Percentiles rank a stretch among this genome's conserved stretches.
Evolutionary conservation across 2,329 filamentous ascomycete species (phyloP).

Genomic region (Geosmithia putterillii): DNA sequence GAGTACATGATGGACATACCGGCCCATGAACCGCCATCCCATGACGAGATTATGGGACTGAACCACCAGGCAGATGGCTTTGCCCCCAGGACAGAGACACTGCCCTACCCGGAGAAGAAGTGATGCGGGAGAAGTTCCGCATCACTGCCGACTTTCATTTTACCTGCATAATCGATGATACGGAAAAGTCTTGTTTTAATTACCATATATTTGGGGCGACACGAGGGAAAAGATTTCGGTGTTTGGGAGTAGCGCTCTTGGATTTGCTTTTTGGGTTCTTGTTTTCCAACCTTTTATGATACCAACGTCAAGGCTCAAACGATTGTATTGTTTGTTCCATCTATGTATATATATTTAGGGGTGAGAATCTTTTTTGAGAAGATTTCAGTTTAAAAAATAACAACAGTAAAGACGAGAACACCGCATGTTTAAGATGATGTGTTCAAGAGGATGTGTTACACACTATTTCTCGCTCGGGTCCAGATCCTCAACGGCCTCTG

Average conservation of each 20-base stretch:
- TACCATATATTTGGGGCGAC: not conserved
- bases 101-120: conserved; percentile 12
- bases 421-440: not conserved
- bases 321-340: not conserved
- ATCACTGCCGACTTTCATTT: not conserved
- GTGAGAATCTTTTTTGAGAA: too few relatives aligned
- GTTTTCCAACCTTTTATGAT: not conserved
- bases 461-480: conserved; percentile 10
- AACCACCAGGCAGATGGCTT: conserved; percentile 18
- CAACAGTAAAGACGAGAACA: too few relatives aligned
- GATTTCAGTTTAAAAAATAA: too few relatives aligned
- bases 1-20: conserved; percentile 1
- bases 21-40: conserved; percentile 9
- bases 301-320: not conserved
- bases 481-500: conserved; percentile 19
- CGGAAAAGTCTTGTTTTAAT: not conserved
- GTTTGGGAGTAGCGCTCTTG: too few relatives aligned
- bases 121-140: not conserved
- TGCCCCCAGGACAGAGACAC: conserved; percentile 4
- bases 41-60: conserved; percentile 15
- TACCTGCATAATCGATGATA: too few relatives aligned
- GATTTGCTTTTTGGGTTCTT: not conserved
- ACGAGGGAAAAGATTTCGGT: not conserved
- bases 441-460: not conserved
- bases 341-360: not conserved